Percentiles rank a stretch among this genome's conserved stretches.
These are phyloP conservation scores for Acorus calamus DNA, from an alignment of 106 monocot genomes.

Conservation along the genomic window DNA sequence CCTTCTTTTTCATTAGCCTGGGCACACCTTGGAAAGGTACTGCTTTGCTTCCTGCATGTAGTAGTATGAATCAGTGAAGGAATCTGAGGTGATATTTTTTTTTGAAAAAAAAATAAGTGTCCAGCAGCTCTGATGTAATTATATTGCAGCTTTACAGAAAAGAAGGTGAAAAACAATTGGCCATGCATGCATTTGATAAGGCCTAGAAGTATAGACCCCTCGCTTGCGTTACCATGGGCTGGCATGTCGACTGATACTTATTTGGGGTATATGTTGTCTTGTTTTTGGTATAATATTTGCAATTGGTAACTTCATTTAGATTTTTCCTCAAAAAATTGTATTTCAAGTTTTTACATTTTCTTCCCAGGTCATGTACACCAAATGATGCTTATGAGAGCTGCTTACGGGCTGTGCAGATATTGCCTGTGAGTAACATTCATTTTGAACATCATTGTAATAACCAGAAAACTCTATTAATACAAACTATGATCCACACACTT, in stretches of 20 bases:
- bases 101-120: neutral
- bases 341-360: neutral
- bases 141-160: constrained; percentile 64
- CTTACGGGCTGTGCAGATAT: constrained; percentile 67
- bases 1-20: constrained; percentile 66
- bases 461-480: no score
- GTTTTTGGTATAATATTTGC: neutral
- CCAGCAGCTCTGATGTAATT: constrained; percentile 10
- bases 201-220: constrained; percentile 96
- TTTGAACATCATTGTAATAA: neutral
- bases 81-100: neutral
- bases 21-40: constrained; percentile 97
- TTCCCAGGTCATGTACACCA: constrained; percentile 27
- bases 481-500: no score
- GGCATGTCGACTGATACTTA: constrained; percentile 60
- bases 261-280: constrained; percentile 34
- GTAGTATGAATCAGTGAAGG: no score
- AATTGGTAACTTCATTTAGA: neutral
- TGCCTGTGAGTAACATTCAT: constrained; percentile 54
- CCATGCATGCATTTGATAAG: constrained; percentile 76
- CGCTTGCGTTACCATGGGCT: constrained; percentile 95
- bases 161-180: constrained; percentile 55
- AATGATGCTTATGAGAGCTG: constrained; percentile 86
- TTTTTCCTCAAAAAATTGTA: neutral
- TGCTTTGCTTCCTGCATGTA: neutral